These are phyloP conservation scores for Gymnopus androsaceus DNA, from an alignment of 1,284 basidiomycete genomes.

Conservation along the genomic window DNA sequence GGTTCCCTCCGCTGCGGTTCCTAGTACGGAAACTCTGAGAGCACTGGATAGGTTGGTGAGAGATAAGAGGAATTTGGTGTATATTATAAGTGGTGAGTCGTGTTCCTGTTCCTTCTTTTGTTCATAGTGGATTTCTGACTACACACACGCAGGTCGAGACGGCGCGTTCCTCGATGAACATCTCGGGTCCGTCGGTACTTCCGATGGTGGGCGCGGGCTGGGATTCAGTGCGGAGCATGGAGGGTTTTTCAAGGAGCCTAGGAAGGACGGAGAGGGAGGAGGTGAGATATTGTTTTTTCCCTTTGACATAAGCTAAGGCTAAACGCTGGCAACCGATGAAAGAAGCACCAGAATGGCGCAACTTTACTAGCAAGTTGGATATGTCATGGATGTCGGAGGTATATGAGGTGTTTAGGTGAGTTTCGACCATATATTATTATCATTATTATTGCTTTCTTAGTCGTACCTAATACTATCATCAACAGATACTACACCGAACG, in stretches of 20 bases:
- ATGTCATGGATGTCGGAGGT: constrained; percentile 99
- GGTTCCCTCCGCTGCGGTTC: constrained; percentile 86
- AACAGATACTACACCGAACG: constrained; percentile 44
- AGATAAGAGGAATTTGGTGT: constrained; percentile 90
- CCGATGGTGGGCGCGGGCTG: constrained; percentile 39
- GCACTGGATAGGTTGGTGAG: constrained; percentile 73
- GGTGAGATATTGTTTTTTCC: too few relatives aligned
- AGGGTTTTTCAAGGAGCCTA: constrained; percentile 82
- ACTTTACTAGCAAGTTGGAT: constrained; percentile 89
- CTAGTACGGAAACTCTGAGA: constrained; percentile 74
- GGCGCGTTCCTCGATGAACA: constrained; percentile 90
- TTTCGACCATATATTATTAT: constrained; percentile 81
- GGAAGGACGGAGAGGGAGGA: too few relatives aligned
- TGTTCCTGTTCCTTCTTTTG: neutral
- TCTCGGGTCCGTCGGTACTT: constrained; percentile 75
- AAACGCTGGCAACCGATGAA: too few relatives aligned
- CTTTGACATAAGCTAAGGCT: too few relatives aligned
- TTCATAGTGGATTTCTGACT: constrained; percentile 32
- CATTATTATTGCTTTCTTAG: neutral
- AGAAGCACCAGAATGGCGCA: too few relatives aligned
- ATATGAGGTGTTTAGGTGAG: constrained; percentile 93
- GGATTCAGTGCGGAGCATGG: constrained; percentile 98
- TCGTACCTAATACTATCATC: neutral
- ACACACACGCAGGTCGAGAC: constrained; percentile 98
- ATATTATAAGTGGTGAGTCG: constrained; percentile 65